Base-by-base conservation (phyloP, 495 filamentous ascomycete species). In the Penicillium arizonense region DNA sequence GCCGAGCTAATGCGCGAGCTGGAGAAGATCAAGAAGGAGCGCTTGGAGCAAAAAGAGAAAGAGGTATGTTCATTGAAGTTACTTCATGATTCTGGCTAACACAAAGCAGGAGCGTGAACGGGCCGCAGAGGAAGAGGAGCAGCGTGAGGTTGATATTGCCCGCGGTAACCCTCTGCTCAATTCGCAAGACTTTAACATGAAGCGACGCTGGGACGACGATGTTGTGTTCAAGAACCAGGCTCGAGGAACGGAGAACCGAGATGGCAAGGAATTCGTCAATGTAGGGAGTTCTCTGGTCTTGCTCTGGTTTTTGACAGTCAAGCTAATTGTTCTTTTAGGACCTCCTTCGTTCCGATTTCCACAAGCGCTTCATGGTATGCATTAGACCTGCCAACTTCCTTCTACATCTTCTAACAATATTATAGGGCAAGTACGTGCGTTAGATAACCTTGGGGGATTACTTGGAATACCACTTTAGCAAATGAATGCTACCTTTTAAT, bases 221-320 rank as follows among this genome's bases (percentile, higher is more conserved):
- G 94, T 98, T n/a, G 91, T 98, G 14, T 98, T 98, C 74, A 96
- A 96, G 77, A 98, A 98, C 70, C 94, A 97, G 71, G 94, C 92
- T 30, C 82, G 95, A 40, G 94, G 94, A 3, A 96, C 91, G 9
- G 94, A 96, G 62, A 91, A 96, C 49, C 90, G 87, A 73, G 91
- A 92, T 74, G 87, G 83, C 71, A 95, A 91, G 73, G 91, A 96
- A 73, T 98, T 97, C 77, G 90, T 98, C 65, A 98, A 98, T 63
- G 87, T 90, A 72, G 67, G 84, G 72, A 30, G 33, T 34, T 30
- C 12, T 11, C n/a, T 10, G 3, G 8, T 16, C 44, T 21, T 13
- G n/a, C 5, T 7, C 32, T 23, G 16, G 8, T 45, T 20, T 12
- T 36, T n/a, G 14, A 24, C 2, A 13, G 7, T 13, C 30, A 46